Conservation (phyloP, 805 yeast species). For the Metschnikowia bowlesiae region DNA sequence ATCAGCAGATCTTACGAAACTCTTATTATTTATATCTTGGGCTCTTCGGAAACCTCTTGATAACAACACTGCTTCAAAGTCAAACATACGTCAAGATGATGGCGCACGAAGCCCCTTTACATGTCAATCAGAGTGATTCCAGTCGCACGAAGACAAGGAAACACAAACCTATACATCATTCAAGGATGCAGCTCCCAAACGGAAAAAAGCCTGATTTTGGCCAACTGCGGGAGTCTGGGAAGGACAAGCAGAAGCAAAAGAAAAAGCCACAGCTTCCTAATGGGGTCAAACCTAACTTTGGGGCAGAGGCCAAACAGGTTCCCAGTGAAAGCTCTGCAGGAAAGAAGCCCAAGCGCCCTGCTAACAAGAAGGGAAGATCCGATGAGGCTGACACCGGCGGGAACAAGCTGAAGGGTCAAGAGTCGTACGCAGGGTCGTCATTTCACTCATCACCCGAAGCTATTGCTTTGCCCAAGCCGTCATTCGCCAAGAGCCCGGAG, state of each 20-base stretch:
- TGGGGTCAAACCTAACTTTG: constrained; percentile 22
- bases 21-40: neutral
- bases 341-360: constrained; percentile 6
- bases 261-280: constrained; percentile 19
- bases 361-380: constrained; percentile 2
- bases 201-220: constrained; percentile 29
- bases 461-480: constrained; percentile 51
- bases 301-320: constrained; percentile 11
- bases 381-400: neutral
- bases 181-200: constrained; percentile 23
- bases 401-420: constrained; percentile 8
- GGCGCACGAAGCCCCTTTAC: constrained; percentile 31
- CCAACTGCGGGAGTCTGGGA: constrained; percentile 7
- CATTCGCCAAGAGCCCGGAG: constrained; percentile 33
- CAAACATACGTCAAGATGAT: constrained; percentile 12
- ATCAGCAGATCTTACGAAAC: neutral
- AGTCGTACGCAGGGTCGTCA: constrained; percentile 53
- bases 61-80: neutral
- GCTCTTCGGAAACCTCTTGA: neutral
- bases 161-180: constrained; percentile 12
- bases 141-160: constrained; percentile 14
- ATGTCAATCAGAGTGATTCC: constrained; percentile 18
- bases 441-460: constrained; percentile 56
- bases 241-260: constrained; percentile 8
- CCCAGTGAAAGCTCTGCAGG: constrained; percentile 1